Evolutionary conservation across 2,329 filamentous ascomycete species (phyloP), one percentile per base, ranked within the genome.

Genomic region (Colletotrichum musicola): DNA sequence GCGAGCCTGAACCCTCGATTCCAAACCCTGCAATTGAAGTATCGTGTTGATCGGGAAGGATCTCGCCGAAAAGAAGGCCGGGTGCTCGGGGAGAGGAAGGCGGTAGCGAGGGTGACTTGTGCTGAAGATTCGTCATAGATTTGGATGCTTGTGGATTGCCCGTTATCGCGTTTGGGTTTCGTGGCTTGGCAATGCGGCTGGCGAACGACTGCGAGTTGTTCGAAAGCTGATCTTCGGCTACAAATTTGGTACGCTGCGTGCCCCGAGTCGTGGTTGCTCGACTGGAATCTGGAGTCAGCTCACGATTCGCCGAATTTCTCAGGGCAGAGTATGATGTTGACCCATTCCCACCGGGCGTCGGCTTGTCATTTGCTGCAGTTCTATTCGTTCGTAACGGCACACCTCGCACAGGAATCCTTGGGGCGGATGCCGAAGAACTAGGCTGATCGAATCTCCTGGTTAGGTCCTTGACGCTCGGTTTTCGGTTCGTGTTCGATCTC

Each of bases 401-500:
- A 67, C 77, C 78, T 58, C 76, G 74, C 46, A 76, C 67, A 60
- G 78, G 75, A 72, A 79, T 80, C 70, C 80, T 81, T 63, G 78
- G 72, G 62, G 80, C 75, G 50, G 69, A 30, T 6, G 75, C 64
- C 25, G 75, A 71, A 54, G 78, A 82, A 72, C 85, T 89, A 75
- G 59, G 65, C 50, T 90, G 89, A 78, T 95, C 92, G 80, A 95
- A 96, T 62, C 88, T 90, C 79, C 91, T 93, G 74, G 93, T 90
- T 71, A 96, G 84, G 76, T 96, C 93, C 80, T 91, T 93, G 73
- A 96, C 92, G 69, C 91, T 95, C n/a, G 89, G 85, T 72, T 91
- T 86, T 50, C 75, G 72, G 12, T 74, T 71, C 72, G 80, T 74
- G 69, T 75, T 81, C 65, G 71, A 70, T 56, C 71, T 72, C 62